Base-by-base conservation (phyloP, 352 stramenopile genomes). In the Pythium grandisporangium region DNA sequence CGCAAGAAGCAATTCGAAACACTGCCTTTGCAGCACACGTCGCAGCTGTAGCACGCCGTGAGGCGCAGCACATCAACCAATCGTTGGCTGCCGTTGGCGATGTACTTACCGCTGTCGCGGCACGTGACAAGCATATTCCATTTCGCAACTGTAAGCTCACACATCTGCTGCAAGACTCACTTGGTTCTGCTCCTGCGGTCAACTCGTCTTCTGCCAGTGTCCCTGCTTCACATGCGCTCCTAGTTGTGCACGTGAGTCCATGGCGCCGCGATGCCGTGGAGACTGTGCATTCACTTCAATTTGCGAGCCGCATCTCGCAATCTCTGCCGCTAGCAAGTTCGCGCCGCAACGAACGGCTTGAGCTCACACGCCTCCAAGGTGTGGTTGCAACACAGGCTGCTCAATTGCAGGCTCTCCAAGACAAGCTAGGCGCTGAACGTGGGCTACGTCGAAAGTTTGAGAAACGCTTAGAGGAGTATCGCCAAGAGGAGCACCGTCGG, bases 121-220 rank as follows among this genome's bases (percentile, higher is more conserved):
- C 71, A 2, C 85, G 84, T 53, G 76, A 93, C 17, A 87, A 88
- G 20, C 76, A 91, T 51, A 65, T 93, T 3, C 79, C 78, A 36
- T 93, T 81, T 42, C 63, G 81, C 11, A 91, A 93, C 42, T 84
- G 75, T 10, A 93, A 93, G 55, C 66, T 93, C 19, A 93, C 81
- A 16, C 74, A 90, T 46, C 45, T 93, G 47, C 55, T 93, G 22
- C 80, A 91, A 42, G 75, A 90, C 32, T 84, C 73, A 22, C 45
- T 90, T 10, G 66, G 67, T 7, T 61, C 51, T 12, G 30, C 53
- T 2, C n/a, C n/a, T n/a, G n/a, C n/a, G n/a, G n/a, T n/a, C n/a
- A n/a, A n/a, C n/a, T n/a, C n/a, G n/a, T n/a, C n/a, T n/a, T n/a
- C n/a, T n/a, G n/a, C n/a, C n/a, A n/a, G n/a, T n/a, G n/a, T n/a